phyloP scores from a whole-genome alignment of 257 asterid genomes.

The Linderniella brevidens region DNA sequence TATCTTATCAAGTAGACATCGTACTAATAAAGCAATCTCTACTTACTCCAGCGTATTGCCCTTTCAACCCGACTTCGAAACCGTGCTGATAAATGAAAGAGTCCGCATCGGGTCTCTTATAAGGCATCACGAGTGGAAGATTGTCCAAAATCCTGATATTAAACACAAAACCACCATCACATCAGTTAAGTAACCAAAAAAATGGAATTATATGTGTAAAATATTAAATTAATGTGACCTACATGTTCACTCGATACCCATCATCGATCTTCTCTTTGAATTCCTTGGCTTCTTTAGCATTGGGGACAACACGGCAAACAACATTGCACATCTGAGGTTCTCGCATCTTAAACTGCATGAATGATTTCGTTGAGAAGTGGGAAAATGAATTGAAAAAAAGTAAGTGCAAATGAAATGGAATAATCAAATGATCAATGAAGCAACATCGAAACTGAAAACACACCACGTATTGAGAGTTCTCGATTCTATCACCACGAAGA shows the following conservation, averaged over 20 bases:
- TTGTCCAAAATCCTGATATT: slow-evolving; percentile 3
- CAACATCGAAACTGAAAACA: neutral
- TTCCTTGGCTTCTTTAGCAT: slow-evolving; percentile 1
- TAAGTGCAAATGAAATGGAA: too few relatives aligned
- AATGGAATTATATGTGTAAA: neutral
- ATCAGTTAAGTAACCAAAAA: neutral
- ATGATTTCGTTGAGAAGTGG: neutral
- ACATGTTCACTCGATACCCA: slow-evolving; percentile 3
- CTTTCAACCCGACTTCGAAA: slow-evolving; percentile 1
- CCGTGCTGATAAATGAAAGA: neutral
- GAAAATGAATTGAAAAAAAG: neutral
- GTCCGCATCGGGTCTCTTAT: neutral
- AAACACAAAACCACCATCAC: neutral
- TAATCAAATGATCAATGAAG: neutral
- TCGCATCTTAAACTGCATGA: slow-evolving; percentile 3
- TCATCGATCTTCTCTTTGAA: neutral
- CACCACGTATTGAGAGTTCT: slow-evolving; percentile 2
- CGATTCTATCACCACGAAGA: slow-evolving; percentile 2
- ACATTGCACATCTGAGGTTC: slow-evolving; percentile 1
- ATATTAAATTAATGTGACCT: neutral
- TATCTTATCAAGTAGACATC: neutral
- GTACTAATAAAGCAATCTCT: neutral
- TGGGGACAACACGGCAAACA: neutral
- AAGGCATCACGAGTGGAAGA: slow-evolving; percentile 2
- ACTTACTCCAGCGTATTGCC: slow-evolving; percentile 3